Base-by-base conservation (phyloP, 2,329 filamentous ascomycete genomes). In the Neofusicoccum laricinum region DNA sequence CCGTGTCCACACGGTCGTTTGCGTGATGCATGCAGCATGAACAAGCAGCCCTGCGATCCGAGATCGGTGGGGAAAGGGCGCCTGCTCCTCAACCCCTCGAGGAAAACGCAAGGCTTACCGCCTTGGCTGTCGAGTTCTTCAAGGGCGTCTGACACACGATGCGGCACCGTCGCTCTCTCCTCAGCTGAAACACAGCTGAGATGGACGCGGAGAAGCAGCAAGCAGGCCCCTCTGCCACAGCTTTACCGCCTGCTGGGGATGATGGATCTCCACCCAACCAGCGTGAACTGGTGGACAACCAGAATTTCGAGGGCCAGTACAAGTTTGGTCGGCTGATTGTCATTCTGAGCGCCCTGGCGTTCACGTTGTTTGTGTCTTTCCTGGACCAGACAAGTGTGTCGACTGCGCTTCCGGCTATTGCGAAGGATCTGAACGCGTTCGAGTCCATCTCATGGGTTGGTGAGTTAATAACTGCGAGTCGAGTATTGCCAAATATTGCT, bases 391-490 rank as follows among this genome's bases (percentile, higher is more conserved):
- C 76, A 36, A 73, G 81, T 30, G 75, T 75, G 2, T 76, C 77
- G 10, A 81, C 78, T 1, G 78, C 78, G 0, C 66, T 81, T 6
- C 79, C 79, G 0, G 76, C 75, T 1, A 81, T 81, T 48, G 69
- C 69, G 7, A 63, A 58, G 0, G 73, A 74, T 17, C 65, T 79
- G 0, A 70, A 77, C n/a, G 55, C 55, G 4, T 59, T 59, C 19
- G 55, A 59, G 36, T 46, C 41, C 3, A 59, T 59, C 19, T 59
- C 55, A 17, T 59, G 55, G 55, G 43, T 59, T 8, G 55, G 55
- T 59, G 5, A 36, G 55, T 46, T 21, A 1, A 30, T 10, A 12
- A 2, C 19, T 3, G 7, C 25, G 21, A 12, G 7, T 5, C 1
- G 6, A 30, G 10, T 4, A 14, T 8, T 8, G 12, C 21, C 3